Evolutionary conservation across 2,329 filamentous ascomycete species (phyloP).

Genomic region (Penicillium sp.): DNA sequence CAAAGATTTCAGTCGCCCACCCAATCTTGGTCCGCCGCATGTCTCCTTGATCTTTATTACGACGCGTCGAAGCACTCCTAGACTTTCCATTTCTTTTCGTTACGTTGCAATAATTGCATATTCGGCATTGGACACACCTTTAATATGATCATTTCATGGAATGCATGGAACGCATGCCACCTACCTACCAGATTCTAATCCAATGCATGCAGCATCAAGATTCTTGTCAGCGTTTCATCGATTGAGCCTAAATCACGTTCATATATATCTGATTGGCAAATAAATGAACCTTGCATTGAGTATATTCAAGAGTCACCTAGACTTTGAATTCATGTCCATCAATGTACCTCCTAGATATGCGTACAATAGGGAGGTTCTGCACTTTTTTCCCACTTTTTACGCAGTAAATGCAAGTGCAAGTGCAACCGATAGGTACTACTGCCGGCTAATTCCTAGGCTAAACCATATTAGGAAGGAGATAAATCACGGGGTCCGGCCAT

Average conservation of each 20-base stretch:
- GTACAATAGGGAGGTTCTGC: too few species aligned
- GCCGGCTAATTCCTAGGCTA: too few species aligned
- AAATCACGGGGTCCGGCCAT: too few species aligned
- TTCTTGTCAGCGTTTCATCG: neutral
- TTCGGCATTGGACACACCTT: neutral
- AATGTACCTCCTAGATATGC: too few species aligned
- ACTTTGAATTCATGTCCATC: too few species aligned
- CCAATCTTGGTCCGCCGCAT: slow-evolving; percentile 93
- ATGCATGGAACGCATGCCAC: neutral
- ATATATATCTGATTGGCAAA: neutral
- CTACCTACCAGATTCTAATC: neutral
- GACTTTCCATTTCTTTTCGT: slow-evolving; percentile 2
- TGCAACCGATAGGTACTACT: too few species aligned
- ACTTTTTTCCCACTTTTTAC: too few species aligned
- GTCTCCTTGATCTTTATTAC: slow-evolving; percentile 92
- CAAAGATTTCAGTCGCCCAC: slow-evolving; percentile 66
- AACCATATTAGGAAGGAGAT: too few species aligned
- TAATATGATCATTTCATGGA: neutral
- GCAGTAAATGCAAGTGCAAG: too few species aligned
- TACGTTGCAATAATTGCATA: neutral
- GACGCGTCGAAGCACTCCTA: slow-evolving; percentile 61
- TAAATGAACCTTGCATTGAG: too few species aligned
- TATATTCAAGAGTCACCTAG: too few species aligned
- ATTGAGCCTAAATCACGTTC: neutral
- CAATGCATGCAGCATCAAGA: slow-evolving; percentile 1